A percentile compares a stretch with the other conserved stretches of the same genome.
phyloP scores from a whole-genome alignment of 305 asterid genomes.

The Galium porrigens region DNA sequence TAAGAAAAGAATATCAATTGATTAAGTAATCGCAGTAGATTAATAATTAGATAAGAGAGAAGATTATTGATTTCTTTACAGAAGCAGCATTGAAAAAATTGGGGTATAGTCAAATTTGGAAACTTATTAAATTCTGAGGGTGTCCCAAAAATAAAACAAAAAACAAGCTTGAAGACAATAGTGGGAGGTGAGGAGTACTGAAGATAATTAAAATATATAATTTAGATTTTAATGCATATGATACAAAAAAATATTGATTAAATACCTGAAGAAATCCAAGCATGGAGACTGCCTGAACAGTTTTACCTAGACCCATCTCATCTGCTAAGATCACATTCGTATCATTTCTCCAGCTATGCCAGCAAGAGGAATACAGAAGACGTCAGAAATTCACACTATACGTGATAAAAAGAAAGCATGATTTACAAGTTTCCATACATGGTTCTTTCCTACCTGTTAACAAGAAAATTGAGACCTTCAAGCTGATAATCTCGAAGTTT shows the following conservation, averaged over 20 bases:
- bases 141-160: neutral
- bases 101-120: neutral
- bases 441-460: conserved; percentile 62
- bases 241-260: conserved; percentile 1
- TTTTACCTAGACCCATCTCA: conserved; percentile 99
- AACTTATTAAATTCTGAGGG: neutral
- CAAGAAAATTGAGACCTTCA: conserved; percentile 94
- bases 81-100: no score
- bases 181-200: neutral
- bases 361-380: conserved; percentile 29
- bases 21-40: neutral
- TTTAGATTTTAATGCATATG: neutral
- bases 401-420: conserved; percentile 15
- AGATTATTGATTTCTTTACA: neutral
- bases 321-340: conserved; percentile 97
- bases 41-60: neutral
- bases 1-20: neutral
- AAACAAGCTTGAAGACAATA: no score
- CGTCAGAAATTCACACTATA: conserved; percentile 14
- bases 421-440: neutral
- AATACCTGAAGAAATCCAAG: conserved; percentile 94
- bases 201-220: neutral
- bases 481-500: conserved; percentile 97
- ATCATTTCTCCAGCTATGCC: conserved; percentile 95
- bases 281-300: conserved; percentile 98